phyloP scores from a whole-genome alignment of 768 basidiomycete species.

The Lentinula edodes region DNA sequence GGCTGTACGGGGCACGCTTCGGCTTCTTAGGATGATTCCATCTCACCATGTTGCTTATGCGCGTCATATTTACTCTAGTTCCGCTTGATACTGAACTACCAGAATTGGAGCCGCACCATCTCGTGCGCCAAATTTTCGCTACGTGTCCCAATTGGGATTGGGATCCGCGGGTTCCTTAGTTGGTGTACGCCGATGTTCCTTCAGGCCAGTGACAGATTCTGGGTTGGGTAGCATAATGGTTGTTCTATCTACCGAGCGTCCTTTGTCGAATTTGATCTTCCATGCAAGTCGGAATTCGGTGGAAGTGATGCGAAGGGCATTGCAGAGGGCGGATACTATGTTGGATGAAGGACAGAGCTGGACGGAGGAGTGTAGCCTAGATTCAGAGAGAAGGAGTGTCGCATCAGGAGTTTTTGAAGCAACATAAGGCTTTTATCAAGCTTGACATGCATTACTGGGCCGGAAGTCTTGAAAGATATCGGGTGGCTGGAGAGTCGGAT shows the following conservation, averaged over 20 bases:
- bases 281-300: conserved; percentile 13
- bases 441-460: conserved; percentile 16
- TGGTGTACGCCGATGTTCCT: too few relatives aligned
- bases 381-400: background rate
- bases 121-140: conserved; percentile 12
- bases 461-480: conserved; percentile 11
- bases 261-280: conserved; percentile 11
- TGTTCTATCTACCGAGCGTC: conserved; percentile 13
- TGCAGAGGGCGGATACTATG: background rate
- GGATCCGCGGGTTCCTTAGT: background rate
- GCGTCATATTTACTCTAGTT: background rate
- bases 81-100: background rate
- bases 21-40: conserved; percentile 18
- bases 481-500: conserved; percentile 17
- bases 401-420: conserved; percentile 6
- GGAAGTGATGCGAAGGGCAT: conserved; percentile 1
- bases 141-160: conserved; percentile 14
- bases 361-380: background rate
- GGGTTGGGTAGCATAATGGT: conserved; percentile 8
- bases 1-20: conserved; percentile 12
- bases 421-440: conserved; percentile 11
- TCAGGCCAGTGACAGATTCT: too few relatives aligned
- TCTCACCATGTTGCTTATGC: conserved; percentile 13
- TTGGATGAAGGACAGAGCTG: background rate
- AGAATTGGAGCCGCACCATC: conserved; percentile 8